Evolutionary conservation across 495 filamentous ascomycete species (phyloP), one percentile per base, ranked within the genome.

Genomic region (Xylaria scruposa): DNA sequence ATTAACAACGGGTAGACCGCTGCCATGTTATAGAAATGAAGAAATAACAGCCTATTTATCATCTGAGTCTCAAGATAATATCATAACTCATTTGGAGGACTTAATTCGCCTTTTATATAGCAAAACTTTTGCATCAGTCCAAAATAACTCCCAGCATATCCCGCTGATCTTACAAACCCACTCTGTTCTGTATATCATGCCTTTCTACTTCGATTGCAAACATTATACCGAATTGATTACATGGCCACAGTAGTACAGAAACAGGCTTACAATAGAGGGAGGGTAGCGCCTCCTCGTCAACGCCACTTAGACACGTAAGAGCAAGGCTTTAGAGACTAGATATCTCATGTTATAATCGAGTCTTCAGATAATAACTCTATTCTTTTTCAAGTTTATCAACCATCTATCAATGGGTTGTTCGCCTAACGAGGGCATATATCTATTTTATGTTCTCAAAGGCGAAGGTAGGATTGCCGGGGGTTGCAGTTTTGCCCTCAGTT

Each of bases 381-480:
- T 49, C 46, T 19, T 49, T 49, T n/a, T 49, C 19, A n/a, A 49
- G 46, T 49, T 49, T n/a, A n/a, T n/a, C 17, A 49, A 49, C 46
- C 46, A 49, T 49, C 46, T 49, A 17, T 49, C 46, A 49, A 49
- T n/a, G 46, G 7, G 21, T 49, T 49, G 15, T n/a, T 49, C 46
- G 13, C 42, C 42, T 17, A 46, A 46, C 17, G 10, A 61, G 49
- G n/a, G 51, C 60, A 10, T 47, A 54, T 70, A 46, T 71, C 73
- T 82, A 70, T 69, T 80, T 81, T 59, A 95, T 85, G 81, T 97
- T 97, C 80, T 88, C 88, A 83, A 97, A 96, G 64, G 84, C 79
- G 80, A 94, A 97, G 26, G 85, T 91, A 61, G 94, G 94, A 70
- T 87, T 85, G 0, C 94, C 94, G n/a, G 94, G 94, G 56, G 92